These are phyloP conservation scores for Mixia osmundae DNA, from an alignment of 1,284 basidiomycete species.

Conservation along the genomic window DNA sequence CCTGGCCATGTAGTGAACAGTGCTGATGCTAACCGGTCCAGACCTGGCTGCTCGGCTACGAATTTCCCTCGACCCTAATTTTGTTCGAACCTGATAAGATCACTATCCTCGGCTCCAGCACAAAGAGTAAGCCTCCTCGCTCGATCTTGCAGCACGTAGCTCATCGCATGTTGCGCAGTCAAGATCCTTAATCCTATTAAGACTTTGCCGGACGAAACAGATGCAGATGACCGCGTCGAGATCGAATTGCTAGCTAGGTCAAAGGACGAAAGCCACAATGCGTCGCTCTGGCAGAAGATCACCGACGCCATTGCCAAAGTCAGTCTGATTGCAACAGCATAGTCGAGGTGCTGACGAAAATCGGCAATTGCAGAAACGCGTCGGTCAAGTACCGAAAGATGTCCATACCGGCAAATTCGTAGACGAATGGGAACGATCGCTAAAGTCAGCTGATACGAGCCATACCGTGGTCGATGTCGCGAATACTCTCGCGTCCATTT, in stretches of 20 bases:
- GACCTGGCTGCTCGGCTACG: conserved; percentile 90
- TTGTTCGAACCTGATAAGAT: conserved; percentile 50
- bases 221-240: conserved; percentile 11
- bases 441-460: conserved; percentile 20
- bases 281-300: conserved; percentile 19
- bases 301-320: conserved; percentile 12
- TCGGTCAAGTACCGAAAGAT: conserved; percentile 53
- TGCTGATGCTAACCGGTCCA: conserved; percentile 20
- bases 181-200: conserved; percentile 23
- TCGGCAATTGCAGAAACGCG: conserved; percentile 25
- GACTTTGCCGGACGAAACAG: too few species aligned
- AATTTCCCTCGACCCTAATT: conserved; percentile 82
- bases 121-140: conserved; percentile 40
- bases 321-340: neutral
- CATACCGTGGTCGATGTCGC: conserved; percentile 59
- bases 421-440: conserved; percentile 42
- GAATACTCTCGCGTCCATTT: conserved; percentile 45
- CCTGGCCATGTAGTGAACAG: too few species aligned
- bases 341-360: neutral
- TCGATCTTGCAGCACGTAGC: neutral
- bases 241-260: conserved; percentile 20
- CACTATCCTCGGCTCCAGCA: conserved; percentile 59
- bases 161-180: conserved; percentile 7
- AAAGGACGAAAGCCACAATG: conserved; percentile 22
- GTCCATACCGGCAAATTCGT: conserved; percentile 51